These are phyloP conservation scores for Termitomyces sp. DNA, from an alignment of 768 basidiomycete genomes.

Conservation along the genomic window DNA sequence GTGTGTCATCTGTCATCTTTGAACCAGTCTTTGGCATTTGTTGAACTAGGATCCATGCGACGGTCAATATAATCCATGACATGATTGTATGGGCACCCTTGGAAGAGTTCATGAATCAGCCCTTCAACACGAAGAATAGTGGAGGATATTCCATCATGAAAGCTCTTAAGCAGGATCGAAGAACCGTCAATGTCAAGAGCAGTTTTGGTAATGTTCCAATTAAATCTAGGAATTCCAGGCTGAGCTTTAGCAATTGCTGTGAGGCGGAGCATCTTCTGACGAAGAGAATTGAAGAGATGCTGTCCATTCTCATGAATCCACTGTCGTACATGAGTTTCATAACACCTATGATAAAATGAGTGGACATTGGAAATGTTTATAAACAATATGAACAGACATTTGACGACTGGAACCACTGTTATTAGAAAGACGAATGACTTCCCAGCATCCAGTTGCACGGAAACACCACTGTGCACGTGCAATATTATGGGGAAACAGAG, in stretches of 20 bases:
- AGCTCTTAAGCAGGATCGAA: background rate
- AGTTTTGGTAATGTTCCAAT: background rate
- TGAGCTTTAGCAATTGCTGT: background rate
- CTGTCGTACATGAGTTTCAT: background rate
- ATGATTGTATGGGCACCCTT: background rate
- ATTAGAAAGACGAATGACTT: background rate
- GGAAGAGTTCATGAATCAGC: background rate
- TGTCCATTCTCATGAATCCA: background rate
- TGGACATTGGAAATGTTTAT: no score
- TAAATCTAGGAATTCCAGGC: background rate
- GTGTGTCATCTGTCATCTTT: background rate
- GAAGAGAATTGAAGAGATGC: background rate
- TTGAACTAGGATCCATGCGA: background rate
- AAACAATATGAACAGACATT: background rate
- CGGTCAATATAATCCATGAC: background rate
- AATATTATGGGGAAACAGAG: background rate
- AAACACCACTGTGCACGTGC: slow-evolving; percentile 3
- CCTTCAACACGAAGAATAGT: background rate
- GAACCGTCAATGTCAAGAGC: background rate
- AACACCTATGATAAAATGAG: background rate
- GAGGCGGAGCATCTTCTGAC: background rate
- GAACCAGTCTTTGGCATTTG: background rate
- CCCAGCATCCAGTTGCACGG: background rate
- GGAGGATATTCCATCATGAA: no score
- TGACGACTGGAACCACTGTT: background rate